Evolutionary conservation across 2,329 filamentous ascomycete genomes (phyloP), one percentile per base, ranked within the genome.

Genomic region (Talaromyces islandicus): DNA sequence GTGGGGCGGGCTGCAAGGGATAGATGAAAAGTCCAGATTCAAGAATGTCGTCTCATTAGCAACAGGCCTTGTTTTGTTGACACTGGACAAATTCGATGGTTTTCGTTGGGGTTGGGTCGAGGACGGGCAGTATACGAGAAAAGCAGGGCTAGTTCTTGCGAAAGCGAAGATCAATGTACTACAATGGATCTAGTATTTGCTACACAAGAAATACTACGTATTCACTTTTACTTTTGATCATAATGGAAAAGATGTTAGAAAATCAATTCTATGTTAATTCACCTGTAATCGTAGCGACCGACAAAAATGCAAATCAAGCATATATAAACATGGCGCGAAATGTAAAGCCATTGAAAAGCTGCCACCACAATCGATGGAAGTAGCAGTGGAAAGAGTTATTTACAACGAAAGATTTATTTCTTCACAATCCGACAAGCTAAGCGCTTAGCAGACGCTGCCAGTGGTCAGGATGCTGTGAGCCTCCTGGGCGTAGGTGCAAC

Each of bases 391-490:
- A 52, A 52, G 10, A 9, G 48, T n/a, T 52, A 52, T 52, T 1
- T 52, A 52, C 48, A 52, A 52, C 24, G 48, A 52, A 52, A 6
- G 12, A 29, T 52, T 52, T 19, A 29, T 52, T 52, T 50, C 27
- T 52, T 50, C 27, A 52, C 29, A 7, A 29, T n/a, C 24, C 17
- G 29, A 17, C 35, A 38, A n/a, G 14, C 6, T 5, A 12, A 14
- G 50, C 11, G 11, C n/a, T 43, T 17, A 43, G 60, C 60, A 61
- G 32, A 43, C 38, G 35, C 27, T 46, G 30, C 60, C 60, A 25
- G 60, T 59, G 19, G 51, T 56, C 29, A 81, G 67, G 52, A 79
- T 74, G 9, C 76, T 68, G 73, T 82, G 83, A 62, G 81, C 79
- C 70, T 78, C 77, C 56, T 75, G 71, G 2, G 75, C 72, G 69